Evolutionary conservation across 1,284 basidiomycete genomes (phyloP), one percentile per base, ranked within the genome.

Genomic region (Trametes pubescens): DNA sequence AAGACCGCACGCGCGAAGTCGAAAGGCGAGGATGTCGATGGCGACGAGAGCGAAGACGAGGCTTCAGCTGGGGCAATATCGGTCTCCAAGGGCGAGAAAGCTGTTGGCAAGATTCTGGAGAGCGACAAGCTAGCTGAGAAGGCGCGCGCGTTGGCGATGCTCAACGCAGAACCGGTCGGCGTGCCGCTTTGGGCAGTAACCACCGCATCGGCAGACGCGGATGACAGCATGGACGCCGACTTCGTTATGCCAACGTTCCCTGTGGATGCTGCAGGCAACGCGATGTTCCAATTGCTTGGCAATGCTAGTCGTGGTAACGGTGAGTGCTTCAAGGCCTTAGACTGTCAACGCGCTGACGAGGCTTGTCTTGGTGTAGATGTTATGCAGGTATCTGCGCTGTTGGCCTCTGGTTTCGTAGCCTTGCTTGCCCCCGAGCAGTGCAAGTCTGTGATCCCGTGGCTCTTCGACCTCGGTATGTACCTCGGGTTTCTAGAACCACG

Each of bases 31-130:
- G 22, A 18, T 34, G 49, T 5, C 1, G 46, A 49, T 9, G 51
- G 3, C 16, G 35, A 59, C 0, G 60, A 44, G 34, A 57, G 53
- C 29, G 57, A 64, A 22, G 66, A 66, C 10, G 69, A 74, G 24
- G 66, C 77, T 22, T 72, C 78, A 10, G 47, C 75, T 40, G 80
- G 72, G 62, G 73, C 77, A 57, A 70, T 84, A 26, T 76, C 84
- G 32, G 83, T 81, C 4, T 73, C 77, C 35, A 76, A 82, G 61
- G 75, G 75, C 16, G 81, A 80, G 7, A 77, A 82, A 59, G 78
- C 76, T 10, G 78, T 85, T 18, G 73, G 73, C 51, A 76, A 76
- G 68, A 84, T 85, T 51, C 65, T 85, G 55, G 70, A 73, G 56
- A 73, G 70, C 5, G 78, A 86, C 69, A 72, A 75, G 46, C 67